These are phyloP conservation scores for Lepidium didymum DNA, from an alignment of 345 rosid genomes.

Conservation along the genomic window DNA sequence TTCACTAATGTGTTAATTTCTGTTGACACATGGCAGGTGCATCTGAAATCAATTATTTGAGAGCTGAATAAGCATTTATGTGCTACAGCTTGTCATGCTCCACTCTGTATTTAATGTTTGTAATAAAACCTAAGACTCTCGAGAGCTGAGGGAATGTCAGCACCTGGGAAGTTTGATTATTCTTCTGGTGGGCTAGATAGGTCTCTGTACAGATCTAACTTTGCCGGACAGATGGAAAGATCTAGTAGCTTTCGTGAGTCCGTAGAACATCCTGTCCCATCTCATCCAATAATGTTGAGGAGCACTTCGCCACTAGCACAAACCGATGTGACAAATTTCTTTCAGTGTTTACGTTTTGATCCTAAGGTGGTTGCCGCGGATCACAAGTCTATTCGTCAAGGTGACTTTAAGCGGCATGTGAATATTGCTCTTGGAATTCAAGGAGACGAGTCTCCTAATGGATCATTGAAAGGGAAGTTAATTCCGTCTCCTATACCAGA, in stretches of 20 bases:
- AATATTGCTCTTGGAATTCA: constrained; percentile 66
- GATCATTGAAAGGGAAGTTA: constrained; percentile 51
- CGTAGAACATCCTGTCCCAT: constrained; percentile 52
- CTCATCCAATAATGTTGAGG: constrained; percentile 61
- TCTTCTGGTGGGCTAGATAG: constrained; percentile 79
- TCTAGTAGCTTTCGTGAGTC: constrained; percentile 79
- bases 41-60: constrained; percentile 10
- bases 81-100: constrained; percentile 53
- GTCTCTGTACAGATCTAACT: constrained; percentile 73
- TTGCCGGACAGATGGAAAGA: constrained; percentile 66
- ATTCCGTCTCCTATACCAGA: constrained; percentile 47
- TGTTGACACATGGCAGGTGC: constrained; percentile 41
- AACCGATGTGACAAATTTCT: constrained; percentile 61
- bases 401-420: constrained; percentile 57
- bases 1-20: background rate
- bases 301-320: constrained; percentile 49
- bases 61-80: constrained; percentile 41
- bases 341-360: constrained; percentile 67
- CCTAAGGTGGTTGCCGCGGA: constrained; percentile 67
- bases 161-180: constrained; percentile 75
- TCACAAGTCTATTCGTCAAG: constrained; percentile 66
- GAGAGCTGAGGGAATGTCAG: constrained; percentile 60
- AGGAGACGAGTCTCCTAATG: constrained; percentile 60
- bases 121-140: constrained; percentile 32
- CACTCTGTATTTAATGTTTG: constrained; percentile 39